Base-by-base conservation (phyloP, 768 basidiomycete species). In the Agaricus sinodeliciosus region DNA sequence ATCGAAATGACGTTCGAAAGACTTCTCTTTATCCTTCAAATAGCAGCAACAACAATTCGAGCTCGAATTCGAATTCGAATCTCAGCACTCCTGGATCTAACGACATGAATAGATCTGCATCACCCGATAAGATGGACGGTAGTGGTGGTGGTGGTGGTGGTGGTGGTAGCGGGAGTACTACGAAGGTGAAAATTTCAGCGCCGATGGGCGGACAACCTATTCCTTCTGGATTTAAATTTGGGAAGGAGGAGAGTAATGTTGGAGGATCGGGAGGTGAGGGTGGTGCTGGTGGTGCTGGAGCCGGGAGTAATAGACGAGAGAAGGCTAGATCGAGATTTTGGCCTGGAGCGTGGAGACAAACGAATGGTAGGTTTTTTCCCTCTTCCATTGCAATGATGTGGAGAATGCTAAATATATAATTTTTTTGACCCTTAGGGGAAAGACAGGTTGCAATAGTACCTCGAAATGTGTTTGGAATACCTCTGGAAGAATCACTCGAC, bases 261-360 rank as follows among this genome's bases (percentile, higher is more conserved):
- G 37, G 37, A 16, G 37, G 15, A 16, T 39, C 37, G 37, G 31
- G 35, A n/a, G 13, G 26, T 47, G 45, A 18, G 26, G 18, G 15
- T 16, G 12, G 43, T n/a, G 18, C n/a, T 9, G 31, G 16, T 28
- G 19, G 15, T 34, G 45, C 27, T 9, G 31, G 12, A 6, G 22
- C 18, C 1, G 35, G 67, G 44, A 82, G 64, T 55, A 91, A 94
- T 55, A 78, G 94, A 65, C 79, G 92, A 53, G 87, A 92, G 64
- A 97, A 94, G 72, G 87, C 89, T 18, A 94, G 94, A 71, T 93
- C 90, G 55, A 81, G 90, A 44, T 96, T 98, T 73, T 96, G 94
- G 92, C 85, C 84, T 63, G 96, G 95, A 3, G 16, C 37, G 65
- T 87, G 90, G 25, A 79, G 81, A 12, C 18, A 18, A 9, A 34